Conservation (phyloP, 768 basidiomycete species). For the Exidia glandulosa region DNA sequence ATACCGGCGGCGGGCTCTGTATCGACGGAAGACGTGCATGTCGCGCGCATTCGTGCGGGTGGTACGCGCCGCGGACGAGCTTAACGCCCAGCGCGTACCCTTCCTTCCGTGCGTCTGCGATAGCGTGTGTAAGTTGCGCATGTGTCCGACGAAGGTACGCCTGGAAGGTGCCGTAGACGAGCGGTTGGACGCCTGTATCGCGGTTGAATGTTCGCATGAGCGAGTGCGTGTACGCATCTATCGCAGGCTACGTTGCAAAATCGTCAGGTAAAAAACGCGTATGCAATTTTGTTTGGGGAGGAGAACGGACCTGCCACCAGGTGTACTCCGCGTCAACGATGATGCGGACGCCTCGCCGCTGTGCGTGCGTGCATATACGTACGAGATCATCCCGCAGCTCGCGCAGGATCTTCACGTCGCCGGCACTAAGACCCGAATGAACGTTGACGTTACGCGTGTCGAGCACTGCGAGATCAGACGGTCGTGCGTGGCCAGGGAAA, state of each 20-base stretch:
- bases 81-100: constrained; percentile 79
- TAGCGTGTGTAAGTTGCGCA: constrained; percentile 37
- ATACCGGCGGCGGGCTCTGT: constrained; percentile 58
- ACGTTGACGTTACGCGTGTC: constrained; percentile 10
- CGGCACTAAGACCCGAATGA: constrained; percentile 24
- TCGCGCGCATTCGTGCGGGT: constrained; percentile 57
- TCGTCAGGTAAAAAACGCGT: constrained; percentile 2
- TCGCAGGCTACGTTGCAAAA: constrained; percentile 56
- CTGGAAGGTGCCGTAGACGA: constrained; percentile 81
- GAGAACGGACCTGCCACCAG: no score
- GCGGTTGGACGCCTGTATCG: constrained; percentile 38
- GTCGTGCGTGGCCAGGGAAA: constrained; percentile 59
- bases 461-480: constrained; percentile 49
- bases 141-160: constrained; percentile 60
- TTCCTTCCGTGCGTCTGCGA: constrained; percentile 52
- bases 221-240: constrained; percentile 67
- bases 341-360: constrained; percentile 51
- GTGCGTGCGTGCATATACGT: constrained; percentile 53
- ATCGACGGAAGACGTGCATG: constrained; percentile 33
- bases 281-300: no score
- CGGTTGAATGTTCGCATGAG: constrained; percentile 73
- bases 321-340: constrained; percentile 79
- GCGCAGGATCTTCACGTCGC: constrained; percentile 50
- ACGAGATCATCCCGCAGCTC: constrained; percentile 52
- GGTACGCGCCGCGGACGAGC: constrained; percentile 89